Evolutionary conservation across 2,329 filamentous ascomycete species (phyloP).

Genomic region (Orbilia brochopaga): DNA sequence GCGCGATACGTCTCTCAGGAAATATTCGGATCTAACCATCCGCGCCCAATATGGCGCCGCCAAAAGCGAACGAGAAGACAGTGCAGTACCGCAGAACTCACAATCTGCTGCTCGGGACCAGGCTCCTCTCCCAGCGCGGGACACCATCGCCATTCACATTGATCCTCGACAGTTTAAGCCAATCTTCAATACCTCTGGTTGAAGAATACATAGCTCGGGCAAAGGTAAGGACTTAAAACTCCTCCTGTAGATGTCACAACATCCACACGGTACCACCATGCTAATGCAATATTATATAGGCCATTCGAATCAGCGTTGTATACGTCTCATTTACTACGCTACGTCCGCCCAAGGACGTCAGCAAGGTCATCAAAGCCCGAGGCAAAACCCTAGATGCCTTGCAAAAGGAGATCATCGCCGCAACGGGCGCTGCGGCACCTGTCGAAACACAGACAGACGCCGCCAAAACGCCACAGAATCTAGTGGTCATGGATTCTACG

Average conservation of each 20-base stretch:
- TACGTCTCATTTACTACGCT: slow-evolving; percentile 80
- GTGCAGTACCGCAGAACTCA: slow-evolving; percentile 74
- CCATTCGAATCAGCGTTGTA: slow-evolving; percentile 65
- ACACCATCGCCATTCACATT: slow-evolving; percentile 85
- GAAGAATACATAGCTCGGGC: slow-evolving; percentile 77
- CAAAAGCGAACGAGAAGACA: slow-evolving; percentile 48
- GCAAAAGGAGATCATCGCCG: slow-evolving; percentile 66
- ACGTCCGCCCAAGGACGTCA: slow-evolving; percentile 68
- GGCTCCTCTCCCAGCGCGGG: slow-evolving; percentile 78
- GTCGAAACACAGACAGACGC: slow-evolving; percentile 15
- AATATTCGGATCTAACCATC: too few species aligned
- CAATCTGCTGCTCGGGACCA: slow-evolving; percentile 81
- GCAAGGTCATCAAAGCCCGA: slow-evolving; percentile 71
- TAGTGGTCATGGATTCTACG: slow-evolving; percentile 38
- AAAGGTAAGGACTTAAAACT: slow-evolving; percentile 65
- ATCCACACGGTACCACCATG: background rate
- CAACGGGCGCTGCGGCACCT: slow-evolving; percentile 54
- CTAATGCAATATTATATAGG: slow-evolving; percentile 57
- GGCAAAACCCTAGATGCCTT: slow-evolving; percentile 67
- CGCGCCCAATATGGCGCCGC: slow-evolving; percentile 27
- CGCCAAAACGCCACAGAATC: slow-evolving; percentile 14
- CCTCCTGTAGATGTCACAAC: background rate
- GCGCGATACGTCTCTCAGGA: too few species aligned
- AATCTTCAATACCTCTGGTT: slow-evolving; percentile 73
- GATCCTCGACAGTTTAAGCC: slow-evolving; percentile 82